phyloP scores from a whole-genome alignment of 2,329 filamentous ascomycete genomes.

The Setomelanomma holmii region DNA sequence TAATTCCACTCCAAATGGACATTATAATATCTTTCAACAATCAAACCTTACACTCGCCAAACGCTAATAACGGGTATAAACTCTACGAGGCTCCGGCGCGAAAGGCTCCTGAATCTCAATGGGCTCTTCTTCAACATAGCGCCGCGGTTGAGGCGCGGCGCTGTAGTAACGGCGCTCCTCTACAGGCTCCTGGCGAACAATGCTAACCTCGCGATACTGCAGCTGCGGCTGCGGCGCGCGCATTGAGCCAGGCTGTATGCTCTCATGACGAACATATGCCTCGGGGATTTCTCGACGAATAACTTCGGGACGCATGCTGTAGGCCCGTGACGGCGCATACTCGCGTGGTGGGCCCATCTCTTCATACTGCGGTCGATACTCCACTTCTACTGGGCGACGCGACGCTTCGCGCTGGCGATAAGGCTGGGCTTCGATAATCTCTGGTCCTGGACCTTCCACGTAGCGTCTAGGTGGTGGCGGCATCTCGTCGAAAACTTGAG shows the following conservation, averaged over 20 bases:
- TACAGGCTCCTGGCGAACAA: constrained; percentile 45
- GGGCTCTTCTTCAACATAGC: constrained; percentile 52
- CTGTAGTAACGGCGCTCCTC: constrained; percentile 44
- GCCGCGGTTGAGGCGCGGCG: constrained; percentile 35
- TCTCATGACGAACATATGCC: constrained; percentile 48
- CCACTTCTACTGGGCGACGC: constrained; percentile 53
- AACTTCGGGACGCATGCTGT: constrained; percentile 50
- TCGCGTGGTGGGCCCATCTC: constrained; percentile 48
- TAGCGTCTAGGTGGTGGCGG: constrained; percentile 57
- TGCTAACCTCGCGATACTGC: constrained; percentile 51
- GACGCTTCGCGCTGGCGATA: constrained; percentile 67
- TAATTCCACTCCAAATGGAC: neutral
- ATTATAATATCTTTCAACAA: neutral
- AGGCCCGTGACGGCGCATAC: constrained; percentile 41
- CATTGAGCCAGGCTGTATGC: constrained; percentile 50
- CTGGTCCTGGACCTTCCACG: constrained; percentile 68
- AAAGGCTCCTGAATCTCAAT: constrained; percentile 40
- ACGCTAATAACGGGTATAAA: constrained; percentile 46
- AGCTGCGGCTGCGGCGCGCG: constrained; percentile 40
- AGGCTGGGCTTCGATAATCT: constrained; percentile 60
- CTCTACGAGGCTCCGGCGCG: constrained; percentile 37
- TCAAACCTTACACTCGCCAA: neutral
- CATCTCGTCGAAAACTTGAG: constrained; percentile 58
- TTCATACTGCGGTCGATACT: constrained; percentile 45
- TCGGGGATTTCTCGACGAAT: constrained; percentile 43